A percentile compares a stretch with the other conserved stretches of the same genome.
These are phyloP conservation scores for Candida parachauliodes DNA, from an alignment of 805 yeast genomes.

Conservation along the genomic window DNA sequence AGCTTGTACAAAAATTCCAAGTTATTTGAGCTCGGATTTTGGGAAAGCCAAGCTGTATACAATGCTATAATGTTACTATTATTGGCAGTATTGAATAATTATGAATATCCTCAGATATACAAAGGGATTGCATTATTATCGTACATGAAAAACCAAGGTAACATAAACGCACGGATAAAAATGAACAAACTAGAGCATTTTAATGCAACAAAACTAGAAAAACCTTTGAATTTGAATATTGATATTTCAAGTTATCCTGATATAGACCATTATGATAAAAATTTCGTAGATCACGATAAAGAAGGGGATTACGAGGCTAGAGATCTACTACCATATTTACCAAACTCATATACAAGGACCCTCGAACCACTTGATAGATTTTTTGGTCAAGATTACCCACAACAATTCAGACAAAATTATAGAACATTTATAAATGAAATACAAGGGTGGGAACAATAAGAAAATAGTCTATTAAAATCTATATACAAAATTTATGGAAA, in stretches of 20 bases:
- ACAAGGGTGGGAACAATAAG: conserved; percentile 23
- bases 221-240: conserved; percentile 4
- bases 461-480: not conserved
- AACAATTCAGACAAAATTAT: not conserved
- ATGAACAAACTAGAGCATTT: conserved; percentile 12
- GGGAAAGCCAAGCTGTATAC: conserved; percentile 39
- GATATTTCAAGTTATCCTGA: conserved; percentile 2
- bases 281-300: not conserved
- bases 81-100: conserved; percentile 22
- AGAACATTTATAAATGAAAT: conserved; percentile 19
- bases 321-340: conserved; percentile 6
- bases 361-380: conserved; percentile 3
- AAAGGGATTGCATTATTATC: conserved; percentile 30
- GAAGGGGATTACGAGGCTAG: conserved; percentile 1
- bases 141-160: conserved; percentile 31
- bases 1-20: conserved; percentile 25
- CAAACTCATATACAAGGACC: conserved; percentile 6
- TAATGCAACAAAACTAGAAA: conserved; percentile 2
- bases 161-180: conserved; percentile 32
- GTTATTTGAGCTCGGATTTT: conserved; percentile 33
- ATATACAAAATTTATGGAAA: too few species aligned
- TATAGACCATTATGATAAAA: conserved; percentile 1
- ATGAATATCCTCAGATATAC: conserved; percentile 15
- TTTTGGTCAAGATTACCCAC: not conserved
- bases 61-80: conserved; percentile 28